A percentile compares a stretch with the other conserved stretches of the same genome.
phyloP scores from a whole-genome alignment of 305 asterid genomes.

The Fraxinus greggii region DNA sequence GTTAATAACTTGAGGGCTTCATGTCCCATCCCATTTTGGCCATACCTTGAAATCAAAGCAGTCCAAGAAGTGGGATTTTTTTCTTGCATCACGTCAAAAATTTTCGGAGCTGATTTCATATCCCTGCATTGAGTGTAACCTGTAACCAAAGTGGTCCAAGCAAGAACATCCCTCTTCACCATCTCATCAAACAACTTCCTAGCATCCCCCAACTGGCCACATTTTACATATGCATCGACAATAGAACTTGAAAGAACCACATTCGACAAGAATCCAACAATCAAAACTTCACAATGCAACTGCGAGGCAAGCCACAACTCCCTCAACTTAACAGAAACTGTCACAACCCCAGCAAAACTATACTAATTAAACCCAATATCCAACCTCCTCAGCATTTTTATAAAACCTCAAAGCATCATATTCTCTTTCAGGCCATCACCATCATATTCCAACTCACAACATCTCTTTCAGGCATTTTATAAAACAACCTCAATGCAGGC shows the following conservation, averaged over 20 bases:
- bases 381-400: slow-evolving; percentile 51
- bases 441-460: slow-evolving; percentile 75
- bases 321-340: slow-evolving; percentile 58
- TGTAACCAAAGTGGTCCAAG: slow-evolving; percentile 81
- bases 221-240: slow-evolving; percentile 63
- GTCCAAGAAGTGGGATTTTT: slow-evolving; percentile 69
- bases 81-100: slow-evolving; percentile 57
- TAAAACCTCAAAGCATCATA: slow-evolving; percentile 58
- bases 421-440: too few relatives aligned
- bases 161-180: slow-evolving; percentile 50
- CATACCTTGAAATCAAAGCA: slow-evolving; percentile 66
- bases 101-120: slow-evolving; percentile 53
- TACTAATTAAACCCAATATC: slow-evolving; percentile 54
- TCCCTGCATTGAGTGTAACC: slow-evolving; percentile 62
- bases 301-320: slow-evolving; percentile 55
- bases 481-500: slow-evolving; percentile 64
- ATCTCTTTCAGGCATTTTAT: slow-evolving; percentile 70
- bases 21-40: slow-evolving; percentile 44
- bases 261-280: slow-evolving; percentile 61
- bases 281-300: slow-evolving; percentile 64
- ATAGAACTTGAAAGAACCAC: slow-evolving; percentile 61
- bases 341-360: slow-evolving; percentile 66
- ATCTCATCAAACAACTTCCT: slow-evolving; percentile 66
- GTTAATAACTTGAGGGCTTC: slow-evolving; percentile 37
- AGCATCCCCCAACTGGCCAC: slow-evolving; percentile 60